Evolutionary conservation across 352 stramenopile genomes (phyloP), one percentile per base, ranked within the genome.

Genomic region (Globisporangium camurandrum): DNA sequence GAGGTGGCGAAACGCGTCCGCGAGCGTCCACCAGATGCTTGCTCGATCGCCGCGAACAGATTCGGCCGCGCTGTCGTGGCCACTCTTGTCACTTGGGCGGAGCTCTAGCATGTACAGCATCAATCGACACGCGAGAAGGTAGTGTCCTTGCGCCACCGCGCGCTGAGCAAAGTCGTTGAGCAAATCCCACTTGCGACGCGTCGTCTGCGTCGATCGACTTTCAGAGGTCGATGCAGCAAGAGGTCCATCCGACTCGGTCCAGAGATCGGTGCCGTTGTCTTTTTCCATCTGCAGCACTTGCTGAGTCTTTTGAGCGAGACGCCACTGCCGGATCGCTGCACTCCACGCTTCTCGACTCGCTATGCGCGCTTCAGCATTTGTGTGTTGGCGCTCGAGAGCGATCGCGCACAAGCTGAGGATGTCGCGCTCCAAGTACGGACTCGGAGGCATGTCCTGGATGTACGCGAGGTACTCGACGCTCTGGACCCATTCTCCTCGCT

Each of bases 381-480:
- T 16, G 27, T 26, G 38, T 9, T 64, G 42, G 10, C 53, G 64
- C 48, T 84, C 73, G 26, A 72, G 73, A 1, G 69, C 61, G 20
- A 88, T 80, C 0, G 76, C 76, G 47, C 67, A 82, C 24, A 88
- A 46, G 20, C 52, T 60, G 9, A 88, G 59, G 2, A 85, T 69
- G 33, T 88, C 76, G 2, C 71, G 61, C 58, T 88, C 76, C 10
- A 71, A 28, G 37, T 85, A 88, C 16, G 71, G 69, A 11, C 54
- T 10, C 17, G 71, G 74, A 0, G 63, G 62, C 0, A 83, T 59
- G 34, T 88, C 76, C 3, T 69, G 62, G 2, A 88, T 42, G 28
- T 86, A 88, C 16, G 48, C 65, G 22, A 88, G 50, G 52, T 88
- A 88, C 20, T 57, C 55, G 12, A 78, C 60, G 51, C 77, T 88